A percentile compares a stretch with the other conserved stretches of the same genome.
These are phyloP conservation scores for Chlorophyllum brunneum DNA, from an alignment of 768 basidiomycete genomes.

Conservation along the genomic window DNA sequence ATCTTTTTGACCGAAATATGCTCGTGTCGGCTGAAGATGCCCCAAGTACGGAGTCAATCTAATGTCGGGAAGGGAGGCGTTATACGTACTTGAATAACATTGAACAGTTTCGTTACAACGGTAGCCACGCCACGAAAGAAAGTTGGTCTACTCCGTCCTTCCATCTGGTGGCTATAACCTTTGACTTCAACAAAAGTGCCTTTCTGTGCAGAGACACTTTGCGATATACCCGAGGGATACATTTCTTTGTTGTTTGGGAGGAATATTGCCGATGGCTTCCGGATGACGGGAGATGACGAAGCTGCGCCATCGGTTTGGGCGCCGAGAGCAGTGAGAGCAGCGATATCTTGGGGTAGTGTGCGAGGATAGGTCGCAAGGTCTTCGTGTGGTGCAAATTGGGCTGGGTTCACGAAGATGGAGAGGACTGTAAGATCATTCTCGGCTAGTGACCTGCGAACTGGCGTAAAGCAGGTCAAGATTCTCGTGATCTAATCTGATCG, in stretches of 20 bases:
- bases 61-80: not conserved
- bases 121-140: constrained; percentile 97
- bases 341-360: constrained; percentile 73
- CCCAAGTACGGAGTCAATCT: constrained; percentile 1
- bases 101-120: constrained; percentile 93
- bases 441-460: constrained; percentile 73
- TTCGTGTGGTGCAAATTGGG: constrained; percentile 95
- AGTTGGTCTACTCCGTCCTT: constrained; percentile 79
- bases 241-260: constrained; percentile 77
- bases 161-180: constrained; percentile 91
- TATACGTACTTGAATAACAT: constrained; percentile 71
- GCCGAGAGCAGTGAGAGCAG: constrained; percentile 33
- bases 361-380: constrained; percentile 90
- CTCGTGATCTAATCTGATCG: not conserved
- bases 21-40: constrained; percentile 71
- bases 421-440: constrained; percentile 85
- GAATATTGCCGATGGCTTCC: constrained; percentile 69
- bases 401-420: constrained; percentile 97
- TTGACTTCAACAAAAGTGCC: constrained; percentile 93
- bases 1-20: constrained; percentile 98
- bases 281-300: constrained; percentile 12
- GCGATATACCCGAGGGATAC: constrained; percentile 90
- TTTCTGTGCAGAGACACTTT: constrained; percentile 66
- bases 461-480: not conserved
- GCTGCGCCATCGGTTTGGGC: not conserved